These are phyloP conservation scores for Macrolepiota albuminosa DNA, from an alignment of 768 basidiomycete genomes.

Conservation along the genomic window DNA sequence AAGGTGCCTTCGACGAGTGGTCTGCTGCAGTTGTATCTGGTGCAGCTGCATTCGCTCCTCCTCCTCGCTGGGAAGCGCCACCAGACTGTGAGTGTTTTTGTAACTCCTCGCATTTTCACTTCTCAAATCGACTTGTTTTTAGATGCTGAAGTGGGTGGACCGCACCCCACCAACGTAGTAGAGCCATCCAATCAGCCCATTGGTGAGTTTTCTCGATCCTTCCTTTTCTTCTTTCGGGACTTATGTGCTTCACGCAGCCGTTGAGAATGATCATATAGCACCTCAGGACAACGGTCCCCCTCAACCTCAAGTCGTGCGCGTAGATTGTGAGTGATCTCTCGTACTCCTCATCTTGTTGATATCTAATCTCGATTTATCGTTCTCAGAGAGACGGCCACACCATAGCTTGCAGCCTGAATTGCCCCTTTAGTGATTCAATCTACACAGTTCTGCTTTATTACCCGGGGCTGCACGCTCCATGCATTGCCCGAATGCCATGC, in stretches of 20 bases:
- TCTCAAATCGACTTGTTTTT: not conserved
- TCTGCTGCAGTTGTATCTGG: not conserved
- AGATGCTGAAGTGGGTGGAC: not conserved
- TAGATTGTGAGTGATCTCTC: not conserved
- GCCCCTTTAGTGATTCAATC: not conserved
- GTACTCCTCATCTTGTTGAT: not conserved
- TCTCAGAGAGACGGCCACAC: not conserved
- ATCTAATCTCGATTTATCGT: not conserved
- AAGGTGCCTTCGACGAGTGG: not conserved
- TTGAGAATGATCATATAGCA: not conserved
- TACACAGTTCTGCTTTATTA: not conserved
- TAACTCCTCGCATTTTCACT: not conserved
- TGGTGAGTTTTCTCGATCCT: not conserved
- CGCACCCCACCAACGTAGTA: not conserved
- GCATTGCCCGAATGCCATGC: not conserved
- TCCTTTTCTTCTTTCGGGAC: not conserved
- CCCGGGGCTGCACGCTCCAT: too few relatives aligned
- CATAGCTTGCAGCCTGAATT: not conserved
- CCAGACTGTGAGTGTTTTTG: not conserved
- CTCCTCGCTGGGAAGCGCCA: not conserved
- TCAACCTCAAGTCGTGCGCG: not conserved
- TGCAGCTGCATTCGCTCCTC: not conserved
- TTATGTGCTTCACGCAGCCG: not conserved
- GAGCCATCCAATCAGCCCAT: not conserved
- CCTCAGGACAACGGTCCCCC: not conserved